Base-by-base conservation (phyloP, 2,329 filamentous ascomycete species). In the Arthrobotrys musiformis region DNA sequence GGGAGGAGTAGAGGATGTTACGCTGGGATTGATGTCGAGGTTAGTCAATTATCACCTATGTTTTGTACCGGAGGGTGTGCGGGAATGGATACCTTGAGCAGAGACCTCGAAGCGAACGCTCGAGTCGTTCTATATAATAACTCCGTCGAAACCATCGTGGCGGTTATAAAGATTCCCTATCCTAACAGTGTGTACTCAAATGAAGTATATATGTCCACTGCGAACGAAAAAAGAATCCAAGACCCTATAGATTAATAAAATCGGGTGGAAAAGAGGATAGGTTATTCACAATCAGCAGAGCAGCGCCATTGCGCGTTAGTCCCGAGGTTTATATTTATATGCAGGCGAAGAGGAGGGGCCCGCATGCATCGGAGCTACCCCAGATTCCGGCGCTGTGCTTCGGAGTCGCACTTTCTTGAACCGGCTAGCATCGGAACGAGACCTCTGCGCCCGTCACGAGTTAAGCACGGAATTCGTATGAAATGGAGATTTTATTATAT, bases 361-460 rank as follows among this genome's bases (percentile, higher is more conserved):
- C 30, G 61, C 52, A 60, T 64, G 64, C 48, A 70, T 76, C 64
- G 72, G 72, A 70, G 64, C 64, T 76, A 76, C 72, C 72, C 72
- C 72, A 70, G 72, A 76, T 76, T 64, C 52, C 56, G 63, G 44
- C 37, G 62, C 62, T 67, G 69, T 48, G 50, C 44, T 69, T 76
- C 63, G 63, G 70, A 64, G 56, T 76, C 46, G 42, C 64, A 61
- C 56, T 54, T 76, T 66, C 66, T 67, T 46, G 54, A 75, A 63
- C 64, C 73, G 73, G 73, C 73, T 77, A 77, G 66, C 73, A 77
- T 77, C 73, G 73, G 73, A 77, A 77, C 66, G 66, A 70, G 66
- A 40, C 64, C 72, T 11, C 40, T 28, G 52, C 35, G 19, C 30
- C 33, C 52, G 42, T 70, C 66, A 70, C 66, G 42, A 33, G 54